These are phyloP conservation scores for Aspergillus nomiae DNA, from an alignment of 2,329 filamentous ascomycete species.

Conservation along the genomic window DNA sequence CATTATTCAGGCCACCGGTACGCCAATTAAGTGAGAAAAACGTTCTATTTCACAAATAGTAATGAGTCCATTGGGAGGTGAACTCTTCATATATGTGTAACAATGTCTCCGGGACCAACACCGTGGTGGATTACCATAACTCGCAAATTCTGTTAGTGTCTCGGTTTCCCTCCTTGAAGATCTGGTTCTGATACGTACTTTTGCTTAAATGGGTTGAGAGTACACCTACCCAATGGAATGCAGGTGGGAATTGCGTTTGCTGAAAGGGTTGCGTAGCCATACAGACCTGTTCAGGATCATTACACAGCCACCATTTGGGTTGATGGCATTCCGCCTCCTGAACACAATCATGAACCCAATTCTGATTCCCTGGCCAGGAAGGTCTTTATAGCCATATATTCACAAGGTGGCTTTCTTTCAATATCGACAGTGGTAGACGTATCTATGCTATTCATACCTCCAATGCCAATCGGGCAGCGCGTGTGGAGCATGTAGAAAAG, in stretches of 20 bases:
- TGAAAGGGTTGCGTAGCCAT: slow-evolving; percentile 59
- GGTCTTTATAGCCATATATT: too few relatives aligned
- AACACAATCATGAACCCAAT: slow-evolving; percentile 28
- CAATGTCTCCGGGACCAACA: slow-evolving; percentile 73
- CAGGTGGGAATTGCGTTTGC: slow-evolving; percentile 71
- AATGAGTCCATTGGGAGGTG: slow-evolving; percentile 48
- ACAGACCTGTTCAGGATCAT: slow-evolving; percentile 78
- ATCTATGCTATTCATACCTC: too few relatives aligned
- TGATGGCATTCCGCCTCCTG: slow-evolving; percentile 73
- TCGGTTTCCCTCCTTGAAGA: slow-evolving; percentile 83
- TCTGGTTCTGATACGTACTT: slow-evolving; percentile 90
- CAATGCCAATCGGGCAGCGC: too few relatives aligned
- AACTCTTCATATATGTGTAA: slow-evolving; percentile 83
- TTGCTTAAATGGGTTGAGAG: slow-evolving; percentile 73
- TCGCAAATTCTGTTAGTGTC: slow-evolving; percentile 95
- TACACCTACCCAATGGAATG: slow-evolving; percentile 71
- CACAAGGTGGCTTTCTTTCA: too few relatives aligned
- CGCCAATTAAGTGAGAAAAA: too few relatives aligned
- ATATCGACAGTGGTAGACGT: too few relatives aligned
- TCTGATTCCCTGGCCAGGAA: too few relatives aligned
- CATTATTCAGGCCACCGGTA: too few relatives aligned
- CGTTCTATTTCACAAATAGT: too few relatives aligned
- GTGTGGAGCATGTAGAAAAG: too few relatives aligned
- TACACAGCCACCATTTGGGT: slow-evolving; percentile 72
- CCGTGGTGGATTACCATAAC: slow-evolving; percentile 93